Evolutionary conservation across 169 alveolate genomes (phyloP).

Genomic region (Eimeria acervulina): DNA sequence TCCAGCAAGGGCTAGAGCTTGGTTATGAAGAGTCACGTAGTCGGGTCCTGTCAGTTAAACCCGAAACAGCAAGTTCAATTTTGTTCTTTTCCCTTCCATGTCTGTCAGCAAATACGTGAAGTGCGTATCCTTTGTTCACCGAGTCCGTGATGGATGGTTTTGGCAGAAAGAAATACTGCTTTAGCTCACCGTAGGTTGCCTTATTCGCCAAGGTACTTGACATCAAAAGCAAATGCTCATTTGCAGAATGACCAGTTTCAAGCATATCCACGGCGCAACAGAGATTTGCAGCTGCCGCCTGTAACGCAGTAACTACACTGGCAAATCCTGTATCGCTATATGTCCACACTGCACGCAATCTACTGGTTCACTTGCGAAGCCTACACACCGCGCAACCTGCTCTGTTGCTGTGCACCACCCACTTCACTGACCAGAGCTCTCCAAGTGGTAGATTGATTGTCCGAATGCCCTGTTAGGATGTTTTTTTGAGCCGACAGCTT

Average conservation of each 20-base stretch:
- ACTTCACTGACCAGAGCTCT: conserved; percentile 16
- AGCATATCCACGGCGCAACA: conserved; percentile 45
- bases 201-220: background rate
- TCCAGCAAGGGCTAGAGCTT: conserved; percentile 35
- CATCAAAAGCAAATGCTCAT: background rate
- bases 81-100: background rate
- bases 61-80: background rate
- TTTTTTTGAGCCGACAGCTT: background rate
- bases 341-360: background rate
- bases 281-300: conserved; percentile 72
- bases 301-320: background rate
- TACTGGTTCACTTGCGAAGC: background rate
- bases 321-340: background rate
- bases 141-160: background rate
- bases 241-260: conserved; percentile 32
- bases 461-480: background rate
- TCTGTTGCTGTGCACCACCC: background rate
- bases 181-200: background rate
- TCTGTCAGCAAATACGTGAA: background rate
- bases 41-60: conserved; percentile 13
- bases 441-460: background rate
- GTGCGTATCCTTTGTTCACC: background rate
- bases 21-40: conserved; percentile 60
- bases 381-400: background rate
- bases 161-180: background rate